phyloP scores from a whole-genome alignment of 176 grass and related monocot species.

The Rhynchospora tenuis region DNA sequence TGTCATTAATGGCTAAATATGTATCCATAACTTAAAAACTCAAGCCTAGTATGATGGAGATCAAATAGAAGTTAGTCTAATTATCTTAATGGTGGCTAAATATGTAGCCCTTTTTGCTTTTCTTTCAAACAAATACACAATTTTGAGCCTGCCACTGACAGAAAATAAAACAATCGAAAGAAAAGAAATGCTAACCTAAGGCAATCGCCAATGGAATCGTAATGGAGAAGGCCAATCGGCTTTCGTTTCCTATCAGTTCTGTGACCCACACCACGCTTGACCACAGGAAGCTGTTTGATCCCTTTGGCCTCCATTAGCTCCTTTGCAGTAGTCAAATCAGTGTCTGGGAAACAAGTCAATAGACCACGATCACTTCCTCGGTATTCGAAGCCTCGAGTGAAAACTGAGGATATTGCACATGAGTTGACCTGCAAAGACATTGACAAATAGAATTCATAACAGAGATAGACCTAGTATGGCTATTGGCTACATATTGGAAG shows the following conservation, averaged over 20 bases:
- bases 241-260: constrained; percentile 54
- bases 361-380: constrained; percentile 53
- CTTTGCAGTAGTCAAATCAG: constrained; percentile 90
- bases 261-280: constrained; percentile 57
- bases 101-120: neutral
- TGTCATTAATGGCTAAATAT: neutral
- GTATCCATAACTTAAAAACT: neutral
- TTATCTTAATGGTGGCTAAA: neutral
- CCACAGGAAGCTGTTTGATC: constrained; percentile 92
- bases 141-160: neutral
- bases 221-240: constrained; percentile 67
- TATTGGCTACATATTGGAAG: neutral
- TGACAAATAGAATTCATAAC: neutral
- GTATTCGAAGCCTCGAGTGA: constrained; percentile 73
- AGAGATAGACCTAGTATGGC: neutral
- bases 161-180: neutral
- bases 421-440: constrained; percentile 57
- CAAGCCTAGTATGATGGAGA: neutral
- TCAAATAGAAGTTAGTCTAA: neutral
- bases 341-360: constrained; percentile 81
- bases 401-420: constrained; percentile 42
- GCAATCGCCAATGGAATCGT: constrained; percentile 74
- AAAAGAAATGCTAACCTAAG: constrained; percentile 48
- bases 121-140: neutral
- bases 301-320: constrained; percentile 92